phyloP scores from a whole-genome alignment of 2,329 filamentous ascomycete genomes.

The Amesomyces nigricolor region DNA sequence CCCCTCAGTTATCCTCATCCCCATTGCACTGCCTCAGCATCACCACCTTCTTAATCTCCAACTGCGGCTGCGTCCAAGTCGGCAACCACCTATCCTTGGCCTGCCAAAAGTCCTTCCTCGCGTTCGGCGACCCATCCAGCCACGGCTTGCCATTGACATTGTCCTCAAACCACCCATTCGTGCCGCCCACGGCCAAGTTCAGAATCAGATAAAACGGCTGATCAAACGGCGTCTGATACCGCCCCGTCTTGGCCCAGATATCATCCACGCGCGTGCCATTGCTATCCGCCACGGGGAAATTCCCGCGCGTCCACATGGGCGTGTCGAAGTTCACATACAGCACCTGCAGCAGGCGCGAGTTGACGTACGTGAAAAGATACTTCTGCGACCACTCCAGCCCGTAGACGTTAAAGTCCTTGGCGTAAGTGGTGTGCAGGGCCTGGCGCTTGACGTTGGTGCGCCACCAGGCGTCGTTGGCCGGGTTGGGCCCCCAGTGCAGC shows the following conservation, averaged over 20 bases:
- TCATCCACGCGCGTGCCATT: slow-evolving; percentile 63
- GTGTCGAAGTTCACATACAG: slow-evolving; percentile 70
- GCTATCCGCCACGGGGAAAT: slow-evolving; percentile 56
- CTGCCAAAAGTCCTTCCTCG: slow-evolving; percentile 73
- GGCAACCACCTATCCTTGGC: slow-evolving; percentile 59
- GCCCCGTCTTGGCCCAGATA: slow-evolving; percentile 58
- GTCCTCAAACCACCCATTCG: slow-evolving; percentile 81
- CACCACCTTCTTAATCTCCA: slow-evolving; percentile 64
- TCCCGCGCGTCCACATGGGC: slow-evolving; percentile 62
- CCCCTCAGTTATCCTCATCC: slow-evolving; percentile 43
- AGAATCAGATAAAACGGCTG: slow-evolving; percentile 70
- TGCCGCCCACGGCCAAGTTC: slow-evolving; percentile 69
- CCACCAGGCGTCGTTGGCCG: slow-evolving; percentile 73
- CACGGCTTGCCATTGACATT: slow-evolving; percentile 68
- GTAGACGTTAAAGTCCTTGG: slow-evolving; percentile 65
- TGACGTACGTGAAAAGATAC: slow-evolving; percentile 82
- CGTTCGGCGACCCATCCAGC: slow-evolving; percentile 62
- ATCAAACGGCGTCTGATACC: slow-evolving; percentile 65
- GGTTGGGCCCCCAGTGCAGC: slow-evolving; percentile 75
- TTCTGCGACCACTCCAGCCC: slow-evolving; percentile 84
- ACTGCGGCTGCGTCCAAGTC: slow-evolving; percentile 64
- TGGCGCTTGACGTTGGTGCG: slow-evolving; percentile 71
- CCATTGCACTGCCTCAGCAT: slow-evolving; percentile 67
- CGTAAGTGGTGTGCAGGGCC: slow-evolving; percentile 69
- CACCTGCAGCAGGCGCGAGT: slow-evolving; percentile 73